Evolutionary conservation across 2,329 filamentous ascomycete species (phyloP).

Genomic region (Seiridium unicorne): DNA sequence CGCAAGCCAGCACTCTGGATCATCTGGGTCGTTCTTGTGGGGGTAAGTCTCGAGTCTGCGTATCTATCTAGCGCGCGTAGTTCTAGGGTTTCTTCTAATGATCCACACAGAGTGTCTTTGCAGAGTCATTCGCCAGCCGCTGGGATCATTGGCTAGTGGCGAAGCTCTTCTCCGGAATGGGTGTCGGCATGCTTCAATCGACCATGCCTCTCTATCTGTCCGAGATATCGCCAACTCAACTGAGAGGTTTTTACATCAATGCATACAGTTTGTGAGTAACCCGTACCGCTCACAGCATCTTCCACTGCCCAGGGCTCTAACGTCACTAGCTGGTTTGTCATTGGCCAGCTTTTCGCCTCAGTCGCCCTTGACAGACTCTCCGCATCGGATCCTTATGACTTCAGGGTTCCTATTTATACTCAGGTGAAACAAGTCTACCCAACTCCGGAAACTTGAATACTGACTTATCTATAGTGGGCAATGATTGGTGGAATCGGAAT

Average conservation of each 20-base stretch:
- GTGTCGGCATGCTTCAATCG: slow-evolving; percentile 5
- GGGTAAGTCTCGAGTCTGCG: neutral
- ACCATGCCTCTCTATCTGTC: slow-evolving; percentile 8
- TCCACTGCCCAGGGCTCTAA: neutral
- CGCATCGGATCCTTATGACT: neutral
- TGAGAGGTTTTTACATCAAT: slow-evolving; percentile 5
- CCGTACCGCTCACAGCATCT: neutral
- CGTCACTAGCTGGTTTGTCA: neutral
- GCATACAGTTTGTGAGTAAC: slow-evolving; percentile 4
- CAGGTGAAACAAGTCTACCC: neutral
- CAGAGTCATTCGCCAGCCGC: slow-evolving; percentile 2
- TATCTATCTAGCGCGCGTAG: neutral
- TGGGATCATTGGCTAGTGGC: slow-evolving; percentile 5
- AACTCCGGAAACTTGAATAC: neutral
- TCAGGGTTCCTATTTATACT: slow-evolving; percentile 1
- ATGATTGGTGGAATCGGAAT: slow-evolving; percentile 14
- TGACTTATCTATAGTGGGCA: neutral
- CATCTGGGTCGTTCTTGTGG: slow-evolving; percentile 5
- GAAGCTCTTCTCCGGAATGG: neutral
- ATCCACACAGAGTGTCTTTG: neutral
- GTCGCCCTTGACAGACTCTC: neutral
- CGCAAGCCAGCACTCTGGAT: slow-evolving; percentile 6
- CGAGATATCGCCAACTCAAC: slow-evolving; percentile 1
- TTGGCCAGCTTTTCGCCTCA: slow-evolving; percentile 5
- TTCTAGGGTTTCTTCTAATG: neutral